Evolutionary conservation across 495 filamentous ascomycete genomes (phyloP), one percentile per base, ranked within the genome.

Genomic region (Xylaria curta): DNA sequence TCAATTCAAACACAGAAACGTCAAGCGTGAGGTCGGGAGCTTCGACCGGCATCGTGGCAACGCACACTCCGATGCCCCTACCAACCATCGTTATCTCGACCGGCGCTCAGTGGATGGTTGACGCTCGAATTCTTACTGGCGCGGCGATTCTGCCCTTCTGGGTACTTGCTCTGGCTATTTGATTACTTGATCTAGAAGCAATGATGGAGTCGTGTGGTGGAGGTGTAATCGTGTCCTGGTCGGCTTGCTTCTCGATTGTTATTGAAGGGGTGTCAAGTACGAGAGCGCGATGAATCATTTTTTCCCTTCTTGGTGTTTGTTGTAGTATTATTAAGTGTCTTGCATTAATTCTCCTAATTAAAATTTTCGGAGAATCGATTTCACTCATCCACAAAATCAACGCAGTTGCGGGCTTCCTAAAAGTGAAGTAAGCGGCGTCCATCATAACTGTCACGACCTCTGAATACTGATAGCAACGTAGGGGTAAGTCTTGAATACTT

Each of bases 61-160:
- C 61, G 8, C 62, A 21, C 40, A 60, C 40, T 12, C 46, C 26
- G 17, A n/a, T 42, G 36, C 66, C 66, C 24, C 36, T 46, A 19
- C 17, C 53, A n/a, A 60, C 54, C 21, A 69, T 68, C 7, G 36
- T 38, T 19, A 71, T 38, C 3, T 58, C 69, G 40, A 10, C 47
- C n/a, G 62, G 62, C 6, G 51, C 26, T 8, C 62, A 31, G 15
- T 31, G 51, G 24, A 26, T 58, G 24, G 19, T 54, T 1, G 49
- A 51, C 1, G 2, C 26, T 36, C 62, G 51, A 26, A 3, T 70
- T 5, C 21, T 70, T 9, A 46, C 47, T 0, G 60, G 38, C 10
- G 46, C 13, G 42, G 42, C 66, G 38, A 28, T 62, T 10, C 1
- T 71, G 7, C 40, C 26, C 15, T 64, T 24, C 9, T 24, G 66